Percentiles rank a stretch among this genome's conserved stretches.
These are phyloP conservation scores for Pleurotus ostreatus DNA, from an alignment of 768 basidiomycete species.

Conservation along the genomic window DNA sequence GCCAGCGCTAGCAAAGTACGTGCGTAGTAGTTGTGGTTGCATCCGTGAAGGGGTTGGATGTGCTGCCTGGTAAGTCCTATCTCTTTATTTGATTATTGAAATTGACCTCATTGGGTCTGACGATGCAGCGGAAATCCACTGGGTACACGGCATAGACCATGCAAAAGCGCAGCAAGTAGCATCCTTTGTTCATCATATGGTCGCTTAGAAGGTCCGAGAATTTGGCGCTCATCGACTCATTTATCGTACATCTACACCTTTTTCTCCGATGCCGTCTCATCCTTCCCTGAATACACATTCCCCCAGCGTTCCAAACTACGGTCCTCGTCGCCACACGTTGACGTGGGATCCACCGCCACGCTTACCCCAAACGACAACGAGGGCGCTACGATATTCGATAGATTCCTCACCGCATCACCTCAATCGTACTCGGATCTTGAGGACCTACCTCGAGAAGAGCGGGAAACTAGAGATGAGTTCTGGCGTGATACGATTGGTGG, in stretches of 20 bases:
- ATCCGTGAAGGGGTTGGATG: slow-evolving; percentile 67
- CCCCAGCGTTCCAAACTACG: slow-evolving; percentile 18
- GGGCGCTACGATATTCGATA: slow-evolving; percentile 30
- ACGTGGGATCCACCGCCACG: background rate
- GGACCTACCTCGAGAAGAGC: slow-evolving; percentile 17
- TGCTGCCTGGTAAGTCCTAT: slow-evolving; percentile 42
- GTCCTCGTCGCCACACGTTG: slow-evolving; percentile 14
- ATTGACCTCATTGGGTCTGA: too few species aligned
- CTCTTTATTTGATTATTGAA: too few species aligned
- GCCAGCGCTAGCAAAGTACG: slow-evolving; percentile 41
- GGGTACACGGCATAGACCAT: slow-evolving; percentile 59
- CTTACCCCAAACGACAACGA: background rate
- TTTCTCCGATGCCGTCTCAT: slow-evolving; percentile 41
- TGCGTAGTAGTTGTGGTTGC: slow-evolving; percentile 60
- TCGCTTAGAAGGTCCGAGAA: slow-evolving; percentile 35
- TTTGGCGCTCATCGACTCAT: slow-evolving; percentile 28
- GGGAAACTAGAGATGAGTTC: slow-evolving; percentile 16
- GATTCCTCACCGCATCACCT: slow-evolving; percentile 31
- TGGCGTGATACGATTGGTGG: slow-evolving; percentile 12
- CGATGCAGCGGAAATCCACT: slow-evolving; percentile 54
- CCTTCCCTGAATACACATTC: slow-evolving; percentile 27
- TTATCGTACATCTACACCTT: slow-evolving; percentile 37
- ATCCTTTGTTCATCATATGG: slow-evolving; percentile 23
- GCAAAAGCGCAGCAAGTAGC: slow-evolving; percentile 50
- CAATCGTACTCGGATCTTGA: slow-evolving; percentile 28